Evolutionary conservation across 2,329 filamentous ascomycete genomes (phyloP).

Genomic region (Metarhizium brunneum): DNA sequence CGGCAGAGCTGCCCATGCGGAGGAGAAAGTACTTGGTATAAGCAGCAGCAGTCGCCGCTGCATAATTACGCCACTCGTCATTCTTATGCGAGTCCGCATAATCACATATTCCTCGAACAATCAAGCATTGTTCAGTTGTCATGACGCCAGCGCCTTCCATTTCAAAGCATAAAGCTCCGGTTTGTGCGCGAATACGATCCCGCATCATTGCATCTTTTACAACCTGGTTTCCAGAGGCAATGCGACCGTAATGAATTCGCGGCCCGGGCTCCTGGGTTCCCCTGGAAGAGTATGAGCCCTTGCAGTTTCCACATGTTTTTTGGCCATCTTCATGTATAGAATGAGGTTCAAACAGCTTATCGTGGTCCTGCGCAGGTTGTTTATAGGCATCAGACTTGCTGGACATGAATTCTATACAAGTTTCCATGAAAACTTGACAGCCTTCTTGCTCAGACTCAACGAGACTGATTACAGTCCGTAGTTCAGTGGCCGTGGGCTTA

Average conservation of each 20-base stretch:
- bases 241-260: background rate
- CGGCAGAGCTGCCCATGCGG: too few species aligned
- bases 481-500: background rate
- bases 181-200: background rate
- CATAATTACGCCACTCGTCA: slow-evolving; percentile 25
- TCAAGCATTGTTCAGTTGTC: slow-evolving; percentile 17
- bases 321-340: background rate
- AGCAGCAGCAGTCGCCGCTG: slow-evolving; percentile 20
- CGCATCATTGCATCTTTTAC: background rate
- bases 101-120: slow-evolving; percentile 26
- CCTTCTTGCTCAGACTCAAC: background rate
- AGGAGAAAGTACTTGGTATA: background rate
- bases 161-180: slow-evolving; percentile 13
- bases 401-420: too few species aligned
- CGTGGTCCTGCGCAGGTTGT: too few species aligned
- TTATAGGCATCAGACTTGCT: too few species aligned
- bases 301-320: background rate
- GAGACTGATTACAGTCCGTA: background rate
- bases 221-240: background rate
- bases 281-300: background rate
- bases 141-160: slow-evolving; percentile 19
- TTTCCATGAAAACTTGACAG: too few species aligned
- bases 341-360: background rate
- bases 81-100: slow-evolving; percentile 29
- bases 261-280: background rate